Evolutionary conservation across 2,329 filamentous ascomycete genomes (phyloP).

Genomic region (Colletotrichum gigasporum): DNA sequence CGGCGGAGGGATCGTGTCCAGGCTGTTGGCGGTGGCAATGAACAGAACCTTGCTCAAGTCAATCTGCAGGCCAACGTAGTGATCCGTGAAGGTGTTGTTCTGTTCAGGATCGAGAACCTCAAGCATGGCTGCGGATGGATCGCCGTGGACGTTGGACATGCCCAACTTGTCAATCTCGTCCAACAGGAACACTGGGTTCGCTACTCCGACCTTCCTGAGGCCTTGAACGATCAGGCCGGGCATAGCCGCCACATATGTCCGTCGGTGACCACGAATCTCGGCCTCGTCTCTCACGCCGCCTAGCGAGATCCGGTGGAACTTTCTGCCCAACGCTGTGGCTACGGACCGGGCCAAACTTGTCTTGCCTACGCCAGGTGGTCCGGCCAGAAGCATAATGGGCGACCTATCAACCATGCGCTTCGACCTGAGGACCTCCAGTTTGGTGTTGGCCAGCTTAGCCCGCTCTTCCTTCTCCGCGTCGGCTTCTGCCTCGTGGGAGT

Average conservation of each 20-base stretch:
- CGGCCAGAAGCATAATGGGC: constrained; percentile 91
- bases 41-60: constrained; percentile 97
- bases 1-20: constrained; percentile 95
- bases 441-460: constrained; percentile 60
- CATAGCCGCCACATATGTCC: constrained; percentile 99
- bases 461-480: constrained; percentile 42
- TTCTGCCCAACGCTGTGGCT: constrained; percentile 88
- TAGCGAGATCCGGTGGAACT: constrained; percentile 96
- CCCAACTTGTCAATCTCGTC: constrained; percentile 99
- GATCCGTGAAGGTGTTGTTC: constrained; percentile 93
- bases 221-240: constrained; percentile 94
- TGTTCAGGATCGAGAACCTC: constrained; percentile 98
- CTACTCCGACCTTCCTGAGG: constrained; percentile 92
- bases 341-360: constrained; percentile 95
- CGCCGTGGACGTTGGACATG: constrained; percentile 89
- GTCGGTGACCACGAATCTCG: constrained; percentile 92
- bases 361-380: constrained; percentile 94
- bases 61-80: constrained; percentile 95
- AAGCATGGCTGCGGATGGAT: constrained; percentile 96
- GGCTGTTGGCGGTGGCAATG: constrained; percentile 93
- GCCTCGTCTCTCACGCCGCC: constrained; percentile 96
- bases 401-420: constrained; percentile 94
- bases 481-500: constrained; percentile 44
- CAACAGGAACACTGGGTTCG: constrained; percentile 93
- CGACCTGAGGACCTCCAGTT: constrained; percentile 79